phyloP scores from a whole-genome alignment of 805 yeast species.

The Suhomyces xylopsoci region DNA sequence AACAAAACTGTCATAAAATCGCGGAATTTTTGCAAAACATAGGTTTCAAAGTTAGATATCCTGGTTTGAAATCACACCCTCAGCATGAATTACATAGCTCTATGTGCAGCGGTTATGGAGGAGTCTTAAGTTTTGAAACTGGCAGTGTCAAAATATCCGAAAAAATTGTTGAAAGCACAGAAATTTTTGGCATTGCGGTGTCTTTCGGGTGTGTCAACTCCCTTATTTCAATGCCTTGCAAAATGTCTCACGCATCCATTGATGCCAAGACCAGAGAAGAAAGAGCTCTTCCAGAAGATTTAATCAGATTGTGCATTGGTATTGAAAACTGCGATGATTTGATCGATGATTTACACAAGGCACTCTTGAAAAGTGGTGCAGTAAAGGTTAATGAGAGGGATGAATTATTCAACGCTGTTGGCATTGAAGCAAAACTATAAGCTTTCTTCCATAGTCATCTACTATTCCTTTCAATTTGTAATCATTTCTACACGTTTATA shows the following conservation, averaged over 20 bases:
- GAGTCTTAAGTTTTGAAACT: conserved; percentile 85
- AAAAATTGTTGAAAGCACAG: conserved; percentile 69
- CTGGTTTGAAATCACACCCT: conserved; percentile 80
- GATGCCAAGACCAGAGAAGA: conserved; percentile 83
- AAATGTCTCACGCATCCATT: conserved; percentile 96
- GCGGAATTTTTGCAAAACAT: conserved; percentile 67
- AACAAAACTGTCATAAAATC: conserved; percentile 68
- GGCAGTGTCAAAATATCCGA: conserved; percentile 67
- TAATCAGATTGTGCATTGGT: conserved; percentile 87
- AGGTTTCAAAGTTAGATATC: conserved; percentile 80
- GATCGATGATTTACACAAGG: conserved; percentile 72
- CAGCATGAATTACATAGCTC: conserved; percentile 75
- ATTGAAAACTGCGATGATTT: conserved; percentile 81
- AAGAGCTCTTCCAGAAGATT: conserved; percentile 89
- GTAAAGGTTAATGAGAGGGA: conserved; percentile 39
- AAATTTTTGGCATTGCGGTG: conserved; percentile 83
- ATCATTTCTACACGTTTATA: neutral
- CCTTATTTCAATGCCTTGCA: conserved; percentile 88
- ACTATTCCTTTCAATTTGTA: conserved; percentile 3
- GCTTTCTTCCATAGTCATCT: neutral
- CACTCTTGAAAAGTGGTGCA: conserved; percentile 66
- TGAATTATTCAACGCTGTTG: conserved; percentile 39
- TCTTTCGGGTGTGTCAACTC: conserved; percentile 95
- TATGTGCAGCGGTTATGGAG: conserved; percentile 83
- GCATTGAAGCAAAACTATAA: conserved; percentile 28